Evolutionary conservation across 495 filamentous ascomycete species (phyloP), one percentile per base, ranked within the genome.

Genomic region (Friedmanniomyces simplex): DNA sequence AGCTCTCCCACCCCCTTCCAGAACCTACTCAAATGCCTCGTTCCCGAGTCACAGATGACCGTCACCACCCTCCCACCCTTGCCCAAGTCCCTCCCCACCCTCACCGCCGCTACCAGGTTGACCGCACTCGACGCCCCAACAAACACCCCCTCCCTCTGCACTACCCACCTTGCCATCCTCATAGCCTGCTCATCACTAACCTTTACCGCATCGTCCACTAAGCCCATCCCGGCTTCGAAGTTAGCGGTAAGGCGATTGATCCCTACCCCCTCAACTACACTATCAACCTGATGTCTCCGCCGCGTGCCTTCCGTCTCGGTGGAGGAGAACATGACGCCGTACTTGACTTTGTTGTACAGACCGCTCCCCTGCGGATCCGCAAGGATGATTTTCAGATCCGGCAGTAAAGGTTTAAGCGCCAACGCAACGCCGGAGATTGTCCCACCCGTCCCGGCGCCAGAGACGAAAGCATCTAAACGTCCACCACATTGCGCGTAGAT

Each of bases 351-450:
- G 71, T 99, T 96, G 73, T 83, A 99, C 36, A 97, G 69, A 3
- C 93, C 94, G 71, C 88, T 95, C 5, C 93, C 93, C 67, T 91
- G 88, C 11, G 93, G 93, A 70, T 99, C 93, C 0, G 93, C 93
- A 8, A 99, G 78, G 1, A 97, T 86, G 39, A 96, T 77, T 37
- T 77, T 77, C 39, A 96, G 57, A 6, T 76, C 65, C 12, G 81
- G 77, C 37, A 87, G 72, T 26, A 73, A 65, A 7, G 84, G 79
- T 67, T 96, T 96, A 22, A 99, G 76, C 67, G 81, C 94, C 51
- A 81, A 72, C 16, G 90, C 83, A 21, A 95, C 85, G 5, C 93
- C 93, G 16, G 89, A 84, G 24, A 99, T 85, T 1, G 93, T 99
- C 0, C 93, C 93, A 1, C 94, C 93, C 2, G 93, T 97, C 1